phyloP scores from a whole-genome alignment of 2,329 filamentous ascomycete species.

The Hypoxylon rubiginosum region DNA sequence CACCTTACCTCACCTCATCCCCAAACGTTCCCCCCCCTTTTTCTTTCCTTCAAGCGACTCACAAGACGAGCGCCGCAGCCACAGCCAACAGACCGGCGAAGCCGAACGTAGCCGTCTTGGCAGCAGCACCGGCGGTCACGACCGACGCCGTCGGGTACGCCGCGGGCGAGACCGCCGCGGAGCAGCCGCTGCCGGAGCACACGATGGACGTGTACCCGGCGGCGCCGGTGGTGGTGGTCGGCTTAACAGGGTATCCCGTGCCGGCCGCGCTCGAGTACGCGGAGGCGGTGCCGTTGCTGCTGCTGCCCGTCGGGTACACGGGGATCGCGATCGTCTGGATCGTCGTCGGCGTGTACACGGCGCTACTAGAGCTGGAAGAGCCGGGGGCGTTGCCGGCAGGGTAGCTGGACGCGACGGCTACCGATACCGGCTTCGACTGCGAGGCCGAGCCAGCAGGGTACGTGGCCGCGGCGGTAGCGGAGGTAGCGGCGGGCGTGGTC shows the following conservation, averaged over 20 bases:
- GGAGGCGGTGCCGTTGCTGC: conserved; percentile 71
- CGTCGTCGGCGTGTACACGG: conserved; percentile 12
- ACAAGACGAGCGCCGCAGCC: conserved; percentile 35
- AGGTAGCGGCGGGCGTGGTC: conserved; percentile 8
- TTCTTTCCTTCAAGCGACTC: not conserved
- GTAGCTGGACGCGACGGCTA: conserved; percentile 54
- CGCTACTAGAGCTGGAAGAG: conserved; percentile 9
- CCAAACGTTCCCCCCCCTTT: not conserved
- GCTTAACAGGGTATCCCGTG: conserved; percentile 55
- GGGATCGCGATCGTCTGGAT: conserved; percentile 68
- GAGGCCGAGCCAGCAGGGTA: conserved; percentile 65
- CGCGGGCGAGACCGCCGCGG: not conserved
- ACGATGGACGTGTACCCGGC: conserved; percentile 10
- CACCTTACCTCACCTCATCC: not conserved
- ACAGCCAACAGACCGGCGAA: conserved; percentile 37
- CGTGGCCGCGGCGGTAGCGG: conserved; percentile 16
- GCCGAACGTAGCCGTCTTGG: conserved; percentile 40
- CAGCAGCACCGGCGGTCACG: conserved; percentile 40
- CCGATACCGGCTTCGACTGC: conserved; percentile 59
- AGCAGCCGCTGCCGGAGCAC: conserved; percentile 23
- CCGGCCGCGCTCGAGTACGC: conserved; percentile 59
- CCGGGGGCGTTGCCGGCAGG: conserved; percentile 1
- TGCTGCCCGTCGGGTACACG: conserved; percentile 76
- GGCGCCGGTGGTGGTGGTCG: conserved; percentile 57
- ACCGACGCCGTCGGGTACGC: conserved; percentile 30